phyloP scores from a whole-genome alignment of 1,284 basidiomycete genomes.

The Sporisorium sorghi region DNA sequence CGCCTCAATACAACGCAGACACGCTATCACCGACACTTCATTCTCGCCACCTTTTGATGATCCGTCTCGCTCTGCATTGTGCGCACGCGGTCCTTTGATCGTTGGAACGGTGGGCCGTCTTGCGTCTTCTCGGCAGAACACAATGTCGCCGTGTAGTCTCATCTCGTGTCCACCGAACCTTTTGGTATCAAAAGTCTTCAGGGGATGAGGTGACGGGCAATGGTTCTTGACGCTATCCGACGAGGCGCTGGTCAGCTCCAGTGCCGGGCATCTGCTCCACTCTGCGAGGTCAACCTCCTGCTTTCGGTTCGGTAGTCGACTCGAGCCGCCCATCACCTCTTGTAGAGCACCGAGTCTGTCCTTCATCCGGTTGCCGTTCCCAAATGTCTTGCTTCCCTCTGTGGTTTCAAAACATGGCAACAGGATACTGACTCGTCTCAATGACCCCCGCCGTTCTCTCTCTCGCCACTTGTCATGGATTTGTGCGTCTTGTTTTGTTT shows the following conservation, averaged over 20 bases:
- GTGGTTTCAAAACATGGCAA: slow-evolving; percentile 44
- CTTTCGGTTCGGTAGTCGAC: slow-evolving; percentile 10
- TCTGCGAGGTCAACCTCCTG: slow-evolving; percentile 38
- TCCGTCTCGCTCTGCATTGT: slow-evolving; percentile 31
- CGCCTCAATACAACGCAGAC: slow-evolving; percentile 1
- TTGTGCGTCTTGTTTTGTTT: slow-evolving; percentile 11
- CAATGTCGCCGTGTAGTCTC: slow-evolving; percentile 37
- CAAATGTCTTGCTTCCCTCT: slow-evolving; percentile 45
- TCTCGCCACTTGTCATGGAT: slow-evolving; percentile 8
- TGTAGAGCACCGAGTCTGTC: slow-evolving; percentile 66
- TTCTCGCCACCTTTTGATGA: slow-evolving; percentile 17
- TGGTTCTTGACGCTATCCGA: slow-evolving; percentile 14
- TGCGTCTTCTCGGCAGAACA: slow-evolving; percentile 28
- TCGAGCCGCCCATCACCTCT: slow-evolving; percentile 26
- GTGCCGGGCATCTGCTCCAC: slow-evolving; percentile 1
- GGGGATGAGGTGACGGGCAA: slow-evolving; percentile 38
- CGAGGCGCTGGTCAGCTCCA: slow-evolving; percentile 41
- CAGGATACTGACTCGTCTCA: slow-evolving; percentile 67
- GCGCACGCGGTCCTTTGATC: slow-evolving; percentile 26
- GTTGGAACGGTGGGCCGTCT: slow-evolving; percentile 17
- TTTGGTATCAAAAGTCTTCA: slow-evolving; percentile 16
- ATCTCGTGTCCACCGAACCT: slow-evolving; percentile 15
- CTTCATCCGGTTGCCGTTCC: slow-evolving; percentile 32
- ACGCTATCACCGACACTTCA: slow-evolving; percentile 20
- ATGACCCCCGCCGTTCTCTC: slow-evolving; percentile 62